Conservation (phyloP, 306 rosid species). For the Vigna mungo region DNA sequence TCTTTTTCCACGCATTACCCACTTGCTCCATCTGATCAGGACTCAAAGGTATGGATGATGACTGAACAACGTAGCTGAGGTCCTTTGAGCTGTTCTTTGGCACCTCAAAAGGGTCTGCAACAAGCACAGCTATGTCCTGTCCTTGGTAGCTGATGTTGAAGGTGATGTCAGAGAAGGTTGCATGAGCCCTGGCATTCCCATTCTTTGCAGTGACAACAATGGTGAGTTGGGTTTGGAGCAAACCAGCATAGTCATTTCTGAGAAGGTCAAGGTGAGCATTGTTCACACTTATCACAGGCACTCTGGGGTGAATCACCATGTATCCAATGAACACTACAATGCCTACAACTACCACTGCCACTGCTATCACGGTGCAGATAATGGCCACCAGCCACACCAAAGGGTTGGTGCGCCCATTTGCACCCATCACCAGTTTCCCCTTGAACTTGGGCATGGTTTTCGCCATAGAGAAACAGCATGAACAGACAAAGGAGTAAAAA, state of each 20-base stretch:
- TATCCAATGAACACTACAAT: conserved; percentile 64
- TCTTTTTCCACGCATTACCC: conserved; percentile 54
- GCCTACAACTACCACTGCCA: conserved; percentile 62
- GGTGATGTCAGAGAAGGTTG: conserved; percentile 62
- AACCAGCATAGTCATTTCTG: conserved; percentile 55
- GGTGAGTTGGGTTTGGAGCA: conserved; percentile 60
- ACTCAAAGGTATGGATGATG: conserved; percentile 60
- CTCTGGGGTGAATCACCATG: conserved; percentile 72
- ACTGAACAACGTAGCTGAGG: conserved; percentile 59
- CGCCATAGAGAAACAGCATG: conserved; percentile 44
- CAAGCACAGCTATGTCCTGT: conserved; percentile 57
- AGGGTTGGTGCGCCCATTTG: conserved; percentile 58
- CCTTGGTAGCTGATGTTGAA: conserved; percentile 63
- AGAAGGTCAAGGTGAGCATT: conserved; percentile 63
- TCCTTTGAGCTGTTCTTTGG: conserved; percentile 52
- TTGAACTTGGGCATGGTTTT: conserved; percentile 34
- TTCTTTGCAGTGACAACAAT: conserved; percentile 68
- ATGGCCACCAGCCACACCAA: conserved; percentile 69
- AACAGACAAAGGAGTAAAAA: conserved; percentile 32
- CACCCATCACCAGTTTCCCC: conserved; percentile 13
- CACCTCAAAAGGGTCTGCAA: conserved; percentile 65
- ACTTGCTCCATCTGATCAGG: conserved; percentile 62
- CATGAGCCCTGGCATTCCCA: conserved; percentile 77
- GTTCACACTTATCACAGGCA: conserved; percentile 63
- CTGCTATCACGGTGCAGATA: conserved; percentile 65